These are phyloP conservation scores for Ilex aquifolium DNA, from an alignment of 257 asterid genomes.

Conservation along the genomic window DNA sequence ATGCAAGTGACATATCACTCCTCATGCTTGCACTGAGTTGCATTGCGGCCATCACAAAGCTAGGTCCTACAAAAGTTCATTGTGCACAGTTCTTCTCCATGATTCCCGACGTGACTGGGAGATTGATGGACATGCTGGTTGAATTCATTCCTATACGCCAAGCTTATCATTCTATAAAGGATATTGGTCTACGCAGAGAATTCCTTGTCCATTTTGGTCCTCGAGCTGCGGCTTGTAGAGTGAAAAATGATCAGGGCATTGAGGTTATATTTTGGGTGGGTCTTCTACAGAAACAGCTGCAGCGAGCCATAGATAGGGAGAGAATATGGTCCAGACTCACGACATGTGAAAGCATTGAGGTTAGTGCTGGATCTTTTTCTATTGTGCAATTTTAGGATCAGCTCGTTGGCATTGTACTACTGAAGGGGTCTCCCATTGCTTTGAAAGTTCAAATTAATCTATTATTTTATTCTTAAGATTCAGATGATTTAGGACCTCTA, in stretches of 20 bases:
- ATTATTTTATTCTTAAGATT: too few relatives aligned
- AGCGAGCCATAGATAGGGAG: conserved; percentile 86
- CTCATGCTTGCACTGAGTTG: conserved; percentile 87
- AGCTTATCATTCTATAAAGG: conserved; percentile 65
- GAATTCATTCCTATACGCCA: conserved; percentile 70
- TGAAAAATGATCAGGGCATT: conserved; percentile 48
- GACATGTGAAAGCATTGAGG: conserved; percentile 95
- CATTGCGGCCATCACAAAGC: conserved; percentile 83
- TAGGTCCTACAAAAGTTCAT: conserved; percentile 87
- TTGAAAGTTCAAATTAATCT: too few relatives aligned
- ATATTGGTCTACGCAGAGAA: conserved; percentile 76
- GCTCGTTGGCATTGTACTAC: too few relatives aligned
- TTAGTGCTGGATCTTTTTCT: conserved; percentile 22
- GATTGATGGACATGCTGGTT: conserved; percentile 87
- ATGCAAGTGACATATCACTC: conserved; percentile 66
- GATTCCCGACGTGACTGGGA: conserved; percentile 71
- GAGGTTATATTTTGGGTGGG: conserved; percentile 90
- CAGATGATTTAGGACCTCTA: too few relatives aligned
- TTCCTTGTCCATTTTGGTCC: conserved; percentile 95
- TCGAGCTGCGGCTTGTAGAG: conserved; percentile 71
- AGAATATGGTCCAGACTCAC: conserved; percentile 98
- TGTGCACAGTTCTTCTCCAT: conserved; percentile 72
- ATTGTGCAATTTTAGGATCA: not conserved
- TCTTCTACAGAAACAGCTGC: conserved; percentile 79
- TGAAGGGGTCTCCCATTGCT: too few relatives aligned